Conservation (phyloP, 345 rosid genomes). For the Jatropha curcas region DNA sequence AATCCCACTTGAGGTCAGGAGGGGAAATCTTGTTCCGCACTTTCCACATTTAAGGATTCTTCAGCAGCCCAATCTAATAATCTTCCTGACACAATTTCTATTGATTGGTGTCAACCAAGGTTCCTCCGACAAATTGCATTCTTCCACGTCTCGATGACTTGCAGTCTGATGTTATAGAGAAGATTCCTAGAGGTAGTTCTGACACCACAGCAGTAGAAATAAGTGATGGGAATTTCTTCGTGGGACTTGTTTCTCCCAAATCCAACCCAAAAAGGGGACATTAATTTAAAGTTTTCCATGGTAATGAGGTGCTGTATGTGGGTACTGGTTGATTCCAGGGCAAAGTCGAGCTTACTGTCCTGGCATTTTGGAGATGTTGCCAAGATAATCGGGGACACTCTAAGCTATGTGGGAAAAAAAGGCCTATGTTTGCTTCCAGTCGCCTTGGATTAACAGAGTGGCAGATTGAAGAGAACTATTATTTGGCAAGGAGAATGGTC, state of each 20-base stretch:
- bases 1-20: constrained; percentile 30
- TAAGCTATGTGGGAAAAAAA: constrained; percentile 33
- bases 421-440: constrained; percentile 57
- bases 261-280: constrained; percentile 25
- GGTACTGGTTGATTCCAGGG: constrained; percentile 38
- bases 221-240: constrained; percentile 34
- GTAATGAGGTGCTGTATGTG: constrained; percentile 40
- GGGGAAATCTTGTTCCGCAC: constrained; percentile 40
- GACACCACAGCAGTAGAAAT: constrained; percentile 28
- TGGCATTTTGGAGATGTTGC: constrained; percentile 37
- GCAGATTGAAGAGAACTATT: constrained; percentile 40
- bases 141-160: constrained; percentile 34
- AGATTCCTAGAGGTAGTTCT: constrained; percentile 23
- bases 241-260: constrained; percentile 31
- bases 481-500: constrained; percentile 37
- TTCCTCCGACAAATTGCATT: constrained; percentile 33
- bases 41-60: constrained; percentile 37
- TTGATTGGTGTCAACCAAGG: constrained; percentile 45
- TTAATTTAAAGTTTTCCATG: constrained; percentile 29
- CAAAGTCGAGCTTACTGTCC: constrained; percentile 37
- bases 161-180: constrained; percentile 30
- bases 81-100: constrained; percentile 38
- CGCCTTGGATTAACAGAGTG: constrained; percentile 42
- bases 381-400: constrained; percentile 30
- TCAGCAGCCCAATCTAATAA: constrained; percentile 27